Conservation (phyloP, 2,329 filamentous ascomycete species). For the Hymenoscyphus infarciens region DNA sequence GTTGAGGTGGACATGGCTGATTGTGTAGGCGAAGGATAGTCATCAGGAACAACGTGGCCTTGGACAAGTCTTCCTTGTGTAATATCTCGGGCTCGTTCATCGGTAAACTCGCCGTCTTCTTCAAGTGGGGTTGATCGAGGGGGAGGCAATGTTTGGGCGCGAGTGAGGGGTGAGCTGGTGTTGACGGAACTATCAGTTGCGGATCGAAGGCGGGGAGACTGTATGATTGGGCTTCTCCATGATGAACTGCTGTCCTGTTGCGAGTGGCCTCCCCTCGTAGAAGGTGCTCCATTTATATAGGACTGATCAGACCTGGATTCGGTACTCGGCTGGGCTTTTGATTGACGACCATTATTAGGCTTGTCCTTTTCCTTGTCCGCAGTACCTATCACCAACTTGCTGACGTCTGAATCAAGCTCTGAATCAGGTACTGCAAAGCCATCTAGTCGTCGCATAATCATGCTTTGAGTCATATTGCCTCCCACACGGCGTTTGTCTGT, state of each 20-base stretch:
- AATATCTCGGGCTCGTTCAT: conserved; percentile 81
- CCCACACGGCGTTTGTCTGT: conserved; percentile 70
- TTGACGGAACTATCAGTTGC: conserved; percentile 17
- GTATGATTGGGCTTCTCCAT: conserved; percentile 21
- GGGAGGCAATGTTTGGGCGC: conserved; percentile 23
- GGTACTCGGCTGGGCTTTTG: conserved; percentile 15
- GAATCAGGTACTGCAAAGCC: conserved; percentile 51
- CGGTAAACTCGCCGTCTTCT: conserved; percentile 40
- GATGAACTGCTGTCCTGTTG: conserved; percentile 30
- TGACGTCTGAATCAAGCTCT: conserved; percentile 38
- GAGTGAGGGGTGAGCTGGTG: conserved; percentile 26
- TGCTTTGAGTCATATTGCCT: conserved; percentile 70
- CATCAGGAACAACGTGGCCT: conserved; percentile 92
- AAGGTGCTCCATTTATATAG: conserved; percentile 13
- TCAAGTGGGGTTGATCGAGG: conserved; percentile 27
- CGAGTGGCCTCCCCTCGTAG: conserved; percentile 21
- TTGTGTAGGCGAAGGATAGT: conserved; percentile 74
- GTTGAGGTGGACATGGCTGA: conserved; percentile 63
- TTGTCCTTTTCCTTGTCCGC: conserved; percentile 18
- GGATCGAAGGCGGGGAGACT: conserved; percentile 26
- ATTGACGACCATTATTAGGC: conserved; percentile 7
- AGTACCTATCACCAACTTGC: conserved; percentile 28
- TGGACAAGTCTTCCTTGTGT: conserved; percentile 88
- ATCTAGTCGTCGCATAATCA: conserved; percentile 69
- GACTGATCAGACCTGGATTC: conserved; percentile 5